Base-by-base conservation (phyloP, 2,329 filamentous ascomycete species). In the Tolypocladium album region DNA sequence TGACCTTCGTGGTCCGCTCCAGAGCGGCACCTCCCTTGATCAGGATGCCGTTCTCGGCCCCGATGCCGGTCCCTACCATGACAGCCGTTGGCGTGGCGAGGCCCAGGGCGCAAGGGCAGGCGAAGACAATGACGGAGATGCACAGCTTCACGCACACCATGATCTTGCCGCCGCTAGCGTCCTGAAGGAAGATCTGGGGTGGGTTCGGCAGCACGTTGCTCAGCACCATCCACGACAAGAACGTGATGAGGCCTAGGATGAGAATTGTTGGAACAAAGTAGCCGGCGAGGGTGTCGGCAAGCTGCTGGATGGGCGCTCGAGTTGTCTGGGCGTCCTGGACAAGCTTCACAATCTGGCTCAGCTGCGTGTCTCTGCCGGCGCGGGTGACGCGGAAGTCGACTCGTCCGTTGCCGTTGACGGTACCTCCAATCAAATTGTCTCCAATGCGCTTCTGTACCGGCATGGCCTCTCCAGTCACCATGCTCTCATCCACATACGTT, bases 131-230 rank as follows among this genome's bases (percentile, higher is more conserved):
- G 65, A 99, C 94, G 0, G 94, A 96, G 67, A 99, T 99, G 75
- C 94, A 97, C 20, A 99, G 86, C 78, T 97, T 95, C 64, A 97
- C 79, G 71, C 94, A 99, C 2, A 97, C 90, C 90, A 99, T 97
- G 64, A 97, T 79, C 71, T 90, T 93, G 60, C 94, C 94, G 63
- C 94, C 94, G 69, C 89, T 93, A 53, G 84, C 83, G 61, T 88
- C 86, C 61, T 89, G 82, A 34, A 88, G 76, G 75, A 99, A 99
- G 64, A 97, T 92, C 69, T 87, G 83, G 2, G 94, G 94, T n/a
- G 93, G 93, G 69, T 93, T 80, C 0, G 85, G 75, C 38, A 99
- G 78, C 40, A 91, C 81, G 69, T 97, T 93, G 72, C 92, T 96
- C 15, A 99, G 82, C 38, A 97, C 78, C 90, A 99, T 96, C 94